Evolutionary conservation across 2,329 filamentous ascomycete genomes (phyloP).

Genomic region (Cercospora canescens): DNA sequence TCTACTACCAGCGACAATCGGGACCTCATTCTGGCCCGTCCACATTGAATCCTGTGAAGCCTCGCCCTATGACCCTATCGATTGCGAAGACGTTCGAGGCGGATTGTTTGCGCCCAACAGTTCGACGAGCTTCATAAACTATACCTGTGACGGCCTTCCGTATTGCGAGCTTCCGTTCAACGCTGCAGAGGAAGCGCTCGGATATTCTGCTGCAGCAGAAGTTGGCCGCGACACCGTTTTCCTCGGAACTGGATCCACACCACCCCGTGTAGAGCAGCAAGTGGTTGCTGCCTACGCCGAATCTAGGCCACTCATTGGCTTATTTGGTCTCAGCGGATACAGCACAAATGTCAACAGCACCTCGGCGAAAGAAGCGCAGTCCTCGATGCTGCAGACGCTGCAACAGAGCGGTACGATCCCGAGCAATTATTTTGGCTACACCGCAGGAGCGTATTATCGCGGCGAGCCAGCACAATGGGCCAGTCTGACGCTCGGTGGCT

Average conservation of each 20-base stretch:
- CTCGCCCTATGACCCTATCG: neutral
- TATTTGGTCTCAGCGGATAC: slow-evolving; percentile 36
- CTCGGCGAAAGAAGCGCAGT: neutral
- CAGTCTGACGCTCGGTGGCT: slow-evolving; percentile 41
- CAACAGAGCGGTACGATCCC: slow-evolving; percentile 27
- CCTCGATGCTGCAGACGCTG: slow-evolving; percentile 23
- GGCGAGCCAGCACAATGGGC: slow-evolving; percentile 5
- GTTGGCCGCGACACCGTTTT: neutral
- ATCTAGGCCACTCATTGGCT: slow-evolving; percentile 35
- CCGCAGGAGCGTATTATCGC: slow-evolving; percentile 37
- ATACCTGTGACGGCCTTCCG: neutral
- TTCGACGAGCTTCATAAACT: neutral
- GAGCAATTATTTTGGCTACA: slow-evolving; percentile 42
- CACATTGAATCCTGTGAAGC: slow-evolving; percentile 58
- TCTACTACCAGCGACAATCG: slow-evolving; percentile 63
- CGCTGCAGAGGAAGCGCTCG: neutral
- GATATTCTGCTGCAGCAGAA: neutral
- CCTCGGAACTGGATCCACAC: slow-evolving; percentile 1
- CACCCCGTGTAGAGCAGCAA: neutral
- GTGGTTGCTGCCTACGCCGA: slow-evolving; percentile 4
- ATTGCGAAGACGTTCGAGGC: slow-evolving; percentile 7
- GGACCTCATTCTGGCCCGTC: slow-evolving; percentile 70
- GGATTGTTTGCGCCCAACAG: neutral
- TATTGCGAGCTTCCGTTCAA: slow-evolving; percentile 6
- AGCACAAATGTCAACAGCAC: neutral